Evolutionary conservation across 2,329 filamentous ascomycete genomes (phyloP).

Genomic region (Neobulgaria alba): DNA sequence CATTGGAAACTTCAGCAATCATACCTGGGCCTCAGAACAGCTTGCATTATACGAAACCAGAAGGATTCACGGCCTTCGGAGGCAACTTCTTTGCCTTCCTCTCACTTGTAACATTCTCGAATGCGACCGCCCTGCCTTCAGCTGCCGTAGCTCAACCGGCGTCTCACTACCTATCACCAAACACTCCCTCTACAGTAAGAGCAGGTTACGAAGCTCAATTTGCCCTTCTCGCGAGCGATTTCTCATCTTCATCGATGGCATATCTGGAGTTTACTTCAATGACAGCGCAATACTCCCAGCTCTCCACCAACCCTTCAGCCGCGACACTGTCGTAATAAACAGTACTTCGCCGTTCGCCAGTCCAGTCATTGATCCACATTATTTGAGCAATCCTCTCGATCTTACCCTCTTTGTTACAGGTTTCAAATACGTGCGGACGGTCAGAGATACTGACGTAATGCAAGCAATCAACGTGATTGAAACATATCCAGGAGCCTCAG

Average conservation of each 20-base stretch:
- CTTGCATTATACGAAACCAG: conserved; percentile 5
- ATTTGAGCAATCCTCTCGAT: conserved; percentile 31
- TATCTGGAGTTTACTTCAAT: conserved; percentile 7
- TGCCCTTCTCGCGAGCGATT: neutral
- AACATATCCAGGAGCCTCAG: conserved; percentile 23
- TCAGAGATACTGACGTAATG: conserved; percentile 16
- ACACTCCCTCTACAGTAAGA: conserved; percentile 1
- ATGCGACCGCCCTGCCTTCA: conserved; percentile 1
- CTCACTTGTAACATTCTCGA: conserved; percentile 6
- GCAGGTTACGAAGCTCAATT: conserved; percentile 10
- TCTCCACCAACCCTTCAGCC: conserved; percentile 10
- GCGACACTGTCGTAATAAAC: conserved; percentile 10
- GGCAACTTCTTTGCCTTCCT: conserved; percentile 11
- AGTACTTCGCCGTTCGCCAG: conserved; percentile 20
- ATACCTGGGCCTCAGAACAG: conserved; percentile 7
- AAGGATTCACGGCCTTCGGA: conserved; percentile 6
- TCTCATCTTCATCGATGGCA: neutral
- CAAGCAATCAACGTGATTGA: conserved; percentile 26
- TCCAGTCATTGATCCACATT: conserved; percentile 28
- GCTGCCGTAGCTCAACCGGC: conserved; percentile 3
- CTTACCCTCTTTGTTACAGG: conserved; percentile 28
- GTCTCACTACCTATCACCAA: conserved; percentile 5
- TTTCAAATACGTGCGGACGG: conserved; percentile 8
- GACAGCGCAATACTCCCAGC: conserved; percentile 6
- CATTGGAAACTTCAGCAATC: conserved; percentile 9